Percentiles rank a stretch among this genome's conserved stretches.
phyloP scores from a whole-genome alignment of 179 eudicot species.

The Camellia oleifera region DNA sequence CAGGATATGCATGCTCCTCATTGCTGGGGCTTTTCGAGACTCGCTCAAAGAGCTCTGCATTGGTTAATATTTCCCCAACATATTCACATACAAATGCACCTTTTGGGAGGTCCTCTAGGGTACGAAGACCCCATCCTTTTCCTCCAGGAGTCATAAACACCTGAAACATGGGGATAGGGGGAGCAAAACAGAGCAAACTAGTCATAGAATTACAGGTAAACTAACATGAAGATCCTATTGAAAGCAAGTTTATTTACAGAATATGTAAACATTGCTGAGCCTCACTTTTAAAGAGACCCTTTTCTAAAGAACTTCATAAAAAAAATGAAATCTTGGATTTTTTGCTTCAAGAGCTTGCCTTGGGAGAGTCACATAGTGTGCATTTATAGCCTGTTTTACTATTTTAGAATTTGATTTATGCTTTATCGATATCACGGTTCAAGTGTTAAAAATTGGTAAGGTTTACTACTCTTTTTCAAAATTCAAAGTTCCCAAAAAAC shows the following conservation, averaged over 20 bases:
- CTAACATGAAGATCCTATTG: not conserved
- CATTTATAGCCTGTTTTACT: no score
- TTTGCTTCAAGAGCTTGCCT: not conserved
- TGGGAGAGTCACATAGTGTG: no score
- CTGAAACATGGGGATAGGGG: constrained; percentile 21
- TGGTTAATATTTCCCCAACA: constrained; percentile 87
- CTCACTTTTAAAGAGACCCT: not conserved
- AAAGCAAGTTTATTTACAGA: not conserved
- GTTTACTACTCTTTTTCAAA: no score
- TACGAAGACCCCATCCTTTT: constrained; percentile 58
- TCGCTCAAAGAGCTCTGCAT: constrained; percentile 64
- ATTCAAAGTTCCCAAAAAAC: not conserved
- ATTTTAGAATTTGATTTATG: no score
- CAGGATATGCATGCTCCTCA: constrained; percentile 73
- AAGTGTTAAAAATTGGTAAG: no score
- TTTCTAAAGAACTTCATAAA: not conserved
- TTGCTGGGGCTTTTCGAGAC: constrained; percentile 38
- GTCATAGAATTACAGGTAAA: not conserved
- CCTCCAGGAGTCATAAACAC: constrained; percentile 44
- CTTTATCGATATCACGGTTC: no score
- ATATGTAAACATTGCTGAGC: not conserved
- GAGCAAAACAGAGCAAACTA: not conserved
- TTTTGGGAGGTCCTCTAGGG: constrained; percentile 45
- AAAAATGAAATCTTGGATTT: not conserved
- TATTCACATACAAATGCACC: constrained; percentile 88